Conservation (phyloP, 2,329 filamentous ascomycete genomes). For the Fusarium nodosum region DNA sequence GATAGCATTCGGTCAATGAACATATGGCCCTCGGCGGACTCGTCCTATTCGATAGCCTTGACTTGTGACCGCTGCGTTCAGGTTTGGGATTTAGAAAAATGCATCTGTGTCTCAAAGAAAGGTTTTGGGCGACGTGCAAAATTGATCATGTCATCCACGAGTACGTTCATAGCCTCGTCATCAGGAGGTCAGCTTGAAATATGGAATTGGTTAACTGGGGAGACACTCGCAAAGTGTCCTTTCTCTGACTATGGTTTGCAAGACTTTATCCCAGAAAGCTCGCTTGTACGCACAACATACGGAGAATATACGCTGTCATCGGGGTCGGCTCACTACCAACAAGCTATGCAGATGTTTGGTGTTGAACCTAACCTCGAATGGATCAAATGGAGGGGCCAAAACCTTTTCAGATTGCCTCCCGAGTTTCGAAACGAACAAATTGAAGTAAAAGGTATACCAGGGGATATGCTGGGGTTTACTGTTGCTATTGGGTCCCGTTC, state of each 20-base stretch:
- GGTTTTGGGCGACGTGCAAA: fast-evolving
- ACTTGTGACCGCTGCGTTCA: fast-evolving
- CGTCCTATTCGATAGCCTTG: neutral
- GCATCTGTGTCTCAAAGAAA: no score
- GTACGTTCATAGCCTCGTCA: fast-evolving
- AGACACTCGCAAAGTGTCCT: fast-evolving
- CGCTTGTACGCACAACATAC: neutral
- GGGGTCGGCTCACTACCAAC: fast-evolving
- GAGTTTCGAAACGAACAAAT: fast-evolving
- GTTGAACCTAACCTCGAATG: fast-evolving
- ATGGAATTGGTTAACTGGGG: neutral
- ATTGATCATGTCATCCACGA: fast-evolving
- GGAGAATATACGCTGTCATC: neutral
- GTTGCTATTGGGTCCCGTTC: neutral
- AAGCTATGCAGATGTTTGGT: neutral
- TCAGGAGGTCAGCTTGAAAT: fast-evolving
- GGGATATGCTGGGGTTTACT: neutral
- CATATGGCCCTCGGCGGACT: fast-evolving
- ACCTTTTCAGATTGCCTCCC: neutral
- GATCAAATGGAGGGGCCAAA: neutral
- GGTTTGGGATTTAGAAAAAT: neutral
- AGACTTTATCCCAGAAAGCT: neutral
- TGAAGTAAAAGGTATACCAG: fast-evolving
- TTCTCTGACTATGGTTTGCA: neutral
- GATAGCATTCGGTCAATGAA: fast-evolving